These are phyloP conservation scores for Digitaria exilis DNA, from an alignment of 202 grass and related monocot genomes.

Conservation along the genomic window DNA sequence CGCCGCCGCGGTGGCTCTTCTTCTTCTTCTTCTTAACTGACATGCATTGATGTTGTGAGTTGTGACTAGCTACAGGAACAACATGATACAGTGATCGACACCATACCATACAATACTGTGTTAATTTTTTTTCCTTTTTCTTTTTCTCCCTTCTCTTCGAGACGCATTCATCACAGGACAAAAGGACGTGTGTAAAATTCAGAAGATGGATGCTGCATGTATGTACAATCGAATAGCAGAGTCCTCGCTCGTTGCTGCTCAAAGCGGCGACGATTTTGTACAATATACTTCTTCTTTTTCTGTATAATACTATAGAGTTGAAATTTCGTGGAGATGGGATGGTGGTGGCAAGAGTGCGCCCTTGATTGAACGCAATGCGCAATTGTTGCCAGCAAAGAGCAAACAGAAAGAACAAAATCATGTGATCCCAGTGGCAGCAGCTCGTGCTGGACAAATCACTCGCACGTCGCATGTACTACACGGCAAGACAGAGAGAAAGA, in stretches of 20 bases:
- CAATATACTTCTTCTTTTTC: not conserved
- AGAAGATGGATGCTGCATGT: not conserved
- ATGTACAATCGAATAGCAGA: not conserved
- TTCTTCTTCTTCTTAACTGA: not conserved
- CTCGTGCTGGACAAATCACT: not conserved
- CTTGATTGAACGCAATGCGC: not conserved
- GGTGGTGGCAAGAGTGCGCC: not conserved
- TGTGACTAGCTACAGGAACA: conserved; percentile 8
- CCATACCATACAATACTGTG: too few relatives aligned
- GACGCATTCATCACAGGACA: not conserved
- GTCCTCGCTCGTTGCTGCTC: not conserved
- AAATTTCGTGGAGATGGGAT: too few relatives aligned
- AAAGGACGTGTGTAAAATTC: not conserved
- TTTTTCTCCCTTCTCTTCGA: not conserved
- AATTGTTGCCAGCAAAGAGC: not conserved
- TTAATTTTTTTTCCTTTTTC: not conserved
- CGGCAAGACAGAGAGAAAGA: not conserved
- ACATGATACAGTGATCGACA: not conserved
- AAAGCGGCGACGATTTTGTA: conserved; percentile 24
- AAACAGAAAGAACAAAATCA: conserved; percentile 31
- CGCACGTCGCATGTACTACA: not conserved
- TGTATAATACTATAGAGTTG: not conserved
- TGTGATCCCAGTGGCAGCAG: not conserved
- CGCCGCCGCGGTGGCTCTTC: not conserved
- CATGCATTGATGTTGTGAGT: not conserved